Percentiles rank a stretch among this genome's conserved stretches.
These are phyloP conservation scores for Dryadomyces sulphureus DNA, from an alignment of 2,329 filamentous ascomycete genomes.

Conservation along the genomic window DNA sequence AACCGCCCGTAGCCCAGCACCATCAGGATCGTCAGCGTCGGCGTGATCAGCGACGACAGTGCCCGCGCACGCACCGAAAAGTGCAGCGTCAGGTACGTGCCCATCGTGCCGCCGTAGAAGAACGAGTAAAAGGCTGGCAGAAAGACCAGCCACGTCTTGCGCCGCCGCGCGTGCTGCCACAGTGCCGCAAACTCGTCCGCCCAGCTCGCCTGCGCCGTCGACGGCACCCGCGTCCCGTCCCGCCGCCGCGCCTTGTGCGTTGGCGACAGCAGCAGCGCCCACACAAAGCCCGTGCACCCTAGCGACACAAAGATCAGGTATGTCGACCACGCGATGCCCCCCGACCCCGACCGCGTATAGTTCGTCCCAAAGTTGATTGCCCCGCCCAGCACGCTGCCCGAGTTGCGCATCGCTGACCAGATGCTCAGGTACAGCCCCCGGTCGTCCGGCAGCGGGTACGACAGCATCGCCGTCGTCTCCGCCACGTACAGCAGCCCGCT, in stretches of 20 bases:
- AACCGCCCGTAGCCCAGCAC: not conserved
- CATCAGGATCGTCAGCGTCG: not conserved
- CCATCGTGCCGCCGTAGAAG: slow-evolving; percentile 1
- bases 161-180: not conserved
- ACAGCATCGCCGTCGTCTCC: slow-evolving; percentile 1
- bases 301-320: slow-evolving; percentile 2
- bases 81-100: slow-evolving; percentile 2
- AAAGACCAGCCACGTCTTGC: slow-evolving; percentile 3
- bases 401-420: slow-evolving; percentile 1
- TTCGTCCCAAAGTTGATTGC: slow-evolving; percentile 2
- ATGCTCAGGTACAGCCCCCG: not conserved
- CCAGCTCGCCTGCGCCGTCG: not conserved
- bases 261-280: not conserved
- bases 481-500: slow-evolving; percentile 1
- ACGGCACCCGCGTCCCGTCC: slow-evolving; percentile 1
- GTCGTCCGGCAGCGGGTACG: not conserved
- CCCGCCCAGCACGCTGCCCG: slow-evolving; percentile 1
- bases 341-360: not conserved
- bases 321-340: not conserved
- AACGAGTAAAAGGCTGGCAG: slow-evolving; percentile 1
- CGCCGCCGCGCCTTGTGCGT: not conserved
- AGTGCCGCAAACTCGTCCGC: not conserved
- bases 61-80: not conserved
- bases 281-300: not conserved
- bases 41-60: slow-evolving; percentile 1